Conservation (phyloP, 192 early-diverging fungal genomes). For the Rhizoclosmatium globosum region DNA sequence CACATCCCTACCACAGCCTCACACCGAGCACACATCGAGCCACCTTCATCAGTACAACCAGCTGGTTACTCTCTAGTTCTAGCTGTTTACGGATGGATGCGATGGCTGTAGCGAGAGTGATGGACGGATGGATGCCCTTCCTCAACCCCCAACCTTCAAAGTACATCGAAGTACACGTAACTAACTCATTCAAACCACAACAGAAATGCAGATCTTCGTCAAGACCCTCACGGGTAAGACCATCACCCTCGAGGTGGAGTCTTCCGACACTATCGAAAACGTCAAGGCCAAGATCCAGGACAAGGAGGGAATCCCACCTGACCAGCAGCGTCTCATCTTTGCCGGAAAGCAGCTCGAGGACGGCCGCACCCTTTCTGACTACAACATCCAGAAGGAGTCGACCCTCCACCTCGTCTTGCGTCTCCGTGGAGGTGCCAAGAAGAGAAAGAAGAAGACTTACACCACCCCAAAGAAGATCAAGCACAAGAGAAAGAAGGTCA, state of each 20-base stretch:
- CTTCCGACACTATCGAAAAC: constrained; percentile 80
- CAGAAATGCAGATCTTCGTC: constrained; percentile 77
- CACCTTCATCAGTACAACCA: too few species aligned
- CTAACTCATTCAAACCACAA: too few species aligned
- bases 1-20: too few species aligned
- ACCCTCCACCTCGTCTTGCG: constrained; percentile 75
- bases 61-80: too few species aligned
- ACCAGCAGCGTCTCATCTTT: constrained; percentile 84
- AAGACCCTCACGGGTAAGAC: constrained; percentile 84
- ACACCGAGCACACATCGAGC: too few species aligned
- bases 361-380: constrained; percentile 75
- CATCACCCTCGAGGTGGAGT: constrained; percentile 79
- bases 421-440: constrained; percentile 79
- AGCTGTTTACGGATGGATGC: too few species aligned
- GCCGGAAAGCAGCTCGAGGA: constrained; percentile 83
- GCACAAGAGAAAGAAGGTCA: constrained; percentile 99
- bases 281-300: constrained; percentile 85
- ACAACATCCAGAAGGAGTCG: constrained; percentile 79
- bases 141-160: too few species aligned
- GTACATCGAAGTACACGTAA: too few species aligned
- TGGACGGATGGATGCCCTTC: too few species aligned
- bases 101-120: too few species aligned
- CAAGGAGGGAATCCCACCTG: constrained; percentile 79
- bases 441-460: constrained; percentile 99
- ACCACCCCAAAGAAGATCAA: constrained; percentile 99